Evolutionary conservation across 2,329 filamentous ascomycete genomes (phyloP), one percentile per base, ranked within the genome.

Genomic region (Arthrobotrys sinensis): DNA sequence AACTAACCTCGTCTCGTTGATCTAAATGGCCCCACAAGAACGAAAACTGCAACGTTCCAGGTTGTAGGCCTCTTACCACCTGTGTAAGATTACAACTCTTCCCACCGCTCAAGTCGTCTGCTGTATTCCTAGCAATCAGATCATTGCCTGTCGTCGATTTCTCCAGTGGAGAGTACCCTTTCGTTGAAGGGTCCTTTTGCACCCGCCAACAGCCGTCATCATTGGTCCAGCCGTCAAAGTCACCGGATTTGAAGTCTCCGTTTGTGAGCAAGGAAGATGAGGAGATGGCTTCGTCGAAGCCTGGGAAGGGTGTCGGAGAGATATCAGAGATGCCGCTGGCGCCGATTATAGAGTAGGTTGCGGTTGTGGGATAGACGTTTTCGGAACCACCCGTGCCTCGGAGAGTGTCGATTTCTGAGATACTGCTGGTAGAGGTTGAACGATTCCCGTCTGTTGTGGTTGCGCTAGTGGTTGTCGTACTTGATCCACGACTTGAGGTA

Each of bases 71-170:
- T 12, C 38, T 71, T 8, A 64, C 53, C 11, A 71, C 46, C n/a
- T 71, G 67, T 4, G 67, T 63, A 11, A 71, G 55, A 55, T 71
- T 71, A 46, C 67, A 71, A 16, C 21, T 71, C 55, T 64, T 71
- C 32, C 67, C 55, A 28, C 67, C 55, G 28, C 55, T 63, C 14
- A 71, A 19, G n/a, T 71, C 67, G 32, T 71, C 55, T 2, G 67
- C 67, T 11, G 48, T 34, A 36, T 71, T 71, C 11, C 55, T 38
- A 10, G 67, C 67, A 8, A 71, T 71, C 3, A 43, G 28, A 48
- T 64, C 46, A 14, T 71, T 71, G 14, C 36, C 36, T 1, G 16
- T 71, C 8, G 55, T 64, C 4, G 55, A 71, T 36, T 71, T 14
- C 21, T 71, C 55, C n/a, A 71, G 45, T 8, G 67, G 67, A 32